Base-by-base conservation (phyloP, 345 rosid genomes). In the Draba incana region DNA sequence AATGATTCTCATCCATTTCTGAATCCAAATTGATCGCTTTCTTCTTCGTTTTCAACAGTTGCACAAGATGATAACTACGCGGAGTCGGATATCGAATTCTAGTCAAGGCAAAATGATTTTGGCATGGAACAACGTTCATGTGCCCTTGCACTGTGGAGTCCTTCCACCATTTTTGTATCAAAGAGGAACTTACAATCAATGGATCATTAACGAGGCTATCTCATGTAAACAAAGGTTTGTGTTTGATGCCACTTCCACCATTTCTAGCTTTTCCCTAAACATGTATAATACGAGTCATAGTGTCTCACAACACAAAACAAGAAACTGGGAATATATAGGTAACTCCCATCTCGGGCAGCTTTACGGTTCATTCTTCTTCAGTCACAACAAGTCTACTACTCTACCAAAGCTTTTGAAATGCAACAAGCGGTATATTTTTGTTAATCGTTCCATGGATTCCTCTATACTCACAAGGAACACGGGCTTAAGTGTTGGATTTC, bases 151-250 rank as follows among this genome's bases (percentile, higher is more conserved):
- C 47, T 78, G 83, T 58, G 95, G 90, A 51, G 88, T 86, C 5
- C 80, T 88, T 70, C 99, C 99, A 38, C 95, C 97, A 46, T 94
- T 94, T 75, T 72, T 94, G 66, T 87, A 70, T 50, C 88, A 87
- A 52, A 86, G 84, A 66, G 92, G 92, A 54, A 80, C 80, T 66
- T 79, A 87, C 59, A 81, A 79, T 45, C 83, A 68, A 49, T 91
- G 95, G 97, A 66, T 88, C 69, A 64, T 94, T 61, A 86, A 75
- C 54, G 99, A 91, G 69, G 92, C 84, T 6, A 60, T 83, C 39
- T 84, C 79, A 30, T 81, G 88, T 77, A 82, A 81, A 62, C 48
- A 74, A 23, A 86, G 97, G 83, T 78, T 87, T 66, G 89, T 87
- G 62, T 84, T 88, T 60, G 96, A 94, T 72, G 96, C 97, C 30